Percentiles rank a stretch among this genome's conserved stretches.
These are phyloP conservation scores for Diaporthe vexans DNA, from an alignment of 2,329 filamentous ascomycete genomes.

Conservation along the genomic window DNA sequence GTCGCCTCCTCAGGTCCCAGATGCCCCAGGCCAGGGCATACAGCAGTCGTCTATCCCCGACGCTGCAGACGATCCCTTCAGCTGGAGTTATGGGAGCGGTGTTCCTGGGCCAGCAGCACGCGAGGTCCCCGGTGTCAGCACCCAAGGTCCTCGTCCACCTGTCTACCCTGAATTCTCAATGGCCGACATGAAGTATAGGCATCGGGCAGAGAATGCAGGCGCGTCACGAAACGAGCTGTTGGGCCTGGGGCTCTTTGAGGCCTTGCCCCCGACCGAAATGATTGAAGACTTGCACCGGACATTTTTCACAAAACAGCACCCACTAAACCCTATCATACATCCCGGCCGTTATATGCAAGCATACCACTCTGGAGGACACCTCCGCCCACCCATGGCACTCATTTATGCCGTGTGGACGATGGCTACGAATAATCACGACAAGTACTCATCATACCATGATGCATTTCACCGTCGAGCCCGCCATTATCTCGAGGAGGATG, in stretches of 20 bases:
- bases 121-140: too few relatives aligned
- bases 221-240: conserved; percentile 75
- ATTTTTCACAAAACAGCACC: conserved; percentile 83
- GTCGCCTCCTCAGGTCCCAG: conserved; percentile 27
- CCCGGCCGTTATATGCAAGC: conserved; percentile 80
- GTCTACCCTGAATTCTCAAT: conserved; percentile 1
- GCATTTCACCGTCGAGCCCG: conserved; percentile 86
- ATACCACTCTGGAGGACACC: conserved; percentile 78
- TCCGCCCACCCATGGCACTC: conserved; percentile 85
- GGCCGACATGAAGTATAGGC: conserved; percentile 19
- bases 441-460: conserved; percentile 79
- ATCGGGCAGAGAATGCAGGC: conserved; percentile 25
- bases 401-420: conserved; percentile 92
- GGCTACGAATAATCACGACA: conserved; percentile 78
- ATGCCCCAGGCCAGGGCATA: neutral
- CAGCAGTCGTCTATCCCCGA: conserved; percentile 1
- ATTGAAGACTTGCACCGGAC: conserved; percentile 85
- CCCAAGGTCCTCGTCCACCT: conserved; percentile 15
- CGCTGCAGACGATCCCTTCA: conserved; percentile 9
- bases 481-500: conserved; percentile 86
- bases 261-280: conserved; percentile 81
- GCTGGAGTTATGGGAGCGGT: conserved; percentile 18
- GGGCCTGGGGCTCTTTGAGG: conserved; percentile 84
- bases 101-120: conserved; percentile 8
- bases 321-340: conserved; percentile 83